Evolutionary conservation across 2,329 filamentous ascomycete species (phyloP), one percentile per base, ranked within the genome.

Genomic region (Colletotrichum abscissum): DNA sequence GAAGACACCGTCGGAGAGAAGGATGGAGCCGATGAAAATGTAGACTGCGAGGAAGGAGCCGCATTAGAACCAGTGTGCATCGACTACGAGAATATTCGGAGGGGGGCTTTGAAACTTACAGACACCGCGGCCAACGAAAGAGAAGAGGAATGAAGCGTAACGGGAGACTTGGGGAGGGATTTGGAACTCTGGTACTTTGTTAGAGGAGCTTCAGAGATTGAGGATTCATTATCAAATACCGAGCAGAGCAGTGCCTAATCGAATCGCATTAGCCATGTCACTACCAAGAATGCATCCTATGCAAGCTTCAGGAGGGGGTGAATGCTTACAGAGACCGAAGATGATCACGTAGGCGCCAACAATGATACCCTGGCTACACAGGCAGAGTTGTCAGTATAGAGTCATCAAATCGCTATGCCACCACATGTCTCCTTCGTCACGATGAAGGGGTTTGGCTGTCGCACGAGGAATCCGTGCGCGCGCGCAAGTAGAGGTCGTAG

Each of bases 121-220:
- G 82, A 95, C 88, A 84, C 97, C 97, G 81, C 97, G 95, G 75
- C 97, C 97, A 78, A 98, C 86, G 89, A 99, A 98, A 71, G 94
- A 97, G 88, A 98, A 98, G 84, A 98, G 92, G 88, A 99, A 99
- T 12, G 95, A 97, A 67, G 95, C 96, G 87, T 98, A 98, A 85
- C 95, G 93, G 72, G 95, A 93, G 67, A 98, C 89, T 82, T 98
- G 95, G 73, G 95, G 94, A 63, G 97, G 96, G 78, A 98, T 96
- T 84, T 98, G 93, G 87, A 98, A 97, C 85, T 99, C 97, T 88
- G 79, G 24, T 9, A 63, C 12, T 16, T 12, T 35, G 56, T 67
- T 55, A 71, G 63, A 5, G 59, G 57, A 46, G 49, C 26, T 49
- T 56, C 65, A 24, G 33, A 16, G 11, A n/a, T 30, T 26, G 19